These are phyloP conservation scores for Escovopsis sp. DNA, from an alignment of 2,329 filamentous ascomycete genomes.

Conservation along the genomic window DNA sequence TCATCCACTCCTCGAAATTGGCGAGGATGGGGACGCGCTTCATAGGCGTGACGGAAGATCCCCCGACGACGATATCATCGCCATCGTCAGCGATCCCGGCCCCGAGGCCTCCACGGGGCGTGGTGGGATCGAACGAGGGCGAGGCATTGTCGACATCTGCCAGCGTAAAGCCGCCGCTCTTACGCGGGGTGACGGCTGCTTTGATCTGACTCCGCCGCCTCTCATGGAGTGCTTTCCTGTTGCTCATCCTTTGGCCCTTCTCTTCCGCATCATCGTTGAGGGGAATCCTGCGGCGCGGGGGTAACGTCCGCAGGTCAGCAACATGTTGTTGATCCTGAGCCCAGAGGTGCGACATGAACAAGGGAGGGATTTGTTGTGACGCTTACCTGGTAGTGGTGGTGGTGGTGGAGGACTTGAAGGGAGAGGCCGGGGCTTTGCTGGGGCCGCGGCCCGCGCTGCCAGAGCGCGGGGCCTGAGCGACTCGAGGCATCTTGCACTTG, in stretches of 20 bases:
- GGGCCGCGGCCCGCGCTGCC: conserved; percentile 30
- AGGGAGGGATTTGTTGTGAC: background rate
- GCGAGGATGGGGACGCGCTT: conserved; percentile 90
- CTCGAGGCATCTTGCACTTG: conserved; percentile 34
- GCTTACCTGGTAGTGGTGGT: conserved; percentile 35
- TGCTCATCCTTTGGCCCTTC: conserved; percentile 75
- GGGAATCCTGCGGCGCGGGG: conserved; percentile 50
- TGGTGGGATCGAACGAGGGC: conserved; percentile 38
- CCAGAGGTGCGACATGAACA: conserved; percentile 1
- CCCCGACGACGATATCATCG: conserved; percentile 50
- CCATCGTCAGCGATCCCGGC: conserved; percentile 30
- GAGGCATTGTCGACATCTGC: conserved; percentile 43
- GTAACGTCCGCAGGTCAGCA: too few species aligned
- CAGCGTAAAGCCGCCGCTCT: conserved; percentile 38
- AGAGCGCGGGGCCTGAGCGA: conserved; percentile 37
- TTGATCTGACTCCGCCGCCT: conserved; percentile 86
- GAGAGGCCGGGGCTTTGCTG: conserved; percentile 31
- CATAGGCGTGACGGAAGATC: conserved; percentile 77
- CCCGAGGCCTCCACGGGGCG: conserved; percentile 28
- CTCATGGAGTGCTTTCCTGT: conserved; percentile 75
- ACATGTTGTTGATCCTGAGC: too few species aligned
- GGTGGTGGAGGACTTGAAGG: conserved; percentile 34
- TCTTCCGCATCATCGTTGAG: conserved; percentile 92
- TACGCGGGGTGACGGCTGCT: conserved; percentile 51
- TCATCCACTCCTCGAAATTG: conserved; percentile 99